Conservation (phyloP, 2,329 filamentous ascomycete species). For the Fusarium pseudonygamai region DNA sequence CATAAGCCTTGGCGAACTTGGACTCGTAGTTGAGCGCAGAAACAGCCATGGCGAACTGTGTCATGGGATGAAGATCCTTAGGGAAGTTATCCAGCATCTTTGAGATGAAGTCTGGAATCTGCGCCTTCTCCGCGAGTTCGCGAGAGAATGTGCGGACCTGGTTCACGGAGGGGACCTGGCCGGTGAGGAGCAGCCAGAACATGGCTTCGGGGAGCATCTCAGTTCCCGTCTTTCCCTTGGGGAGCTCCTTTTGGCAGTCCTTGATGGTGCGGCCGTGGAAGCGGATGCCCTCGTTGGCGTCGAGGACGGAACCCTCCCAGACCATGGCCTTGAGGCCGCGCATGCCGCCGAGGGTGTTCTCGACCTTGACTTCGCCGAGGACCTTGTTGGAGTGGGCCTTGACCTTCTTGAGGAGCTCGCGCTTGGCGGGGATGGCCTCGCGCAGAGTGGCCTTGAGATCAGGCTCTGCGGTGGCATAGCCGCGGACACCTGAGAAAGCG, state of each 20-base stretch:
- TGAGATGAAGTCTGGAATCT: slow-evolving; percentile 83
- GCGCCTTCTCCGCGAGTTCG: slow-evolving; percentile 86
- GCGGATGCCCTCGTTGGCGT: slow-evolving; percentile 95
- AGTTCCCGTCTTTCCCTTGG: slow-evolving; percentile 89
- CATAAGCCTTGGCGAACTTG: slow-evolving; percentile 92
- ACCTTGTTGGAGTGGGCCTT: slow-evolving; percentile 85
- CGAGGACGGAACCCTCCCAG: slow-evolving; percentile 97
- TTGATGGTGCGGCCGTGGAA: slow-evolving; percentile 99
- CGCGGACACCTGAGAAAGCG: slow-evolving; percentile 54
- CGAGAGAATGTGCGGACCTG: slow-evolving; percentile 86
- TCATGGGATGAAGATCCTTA: slow-evolving; percentile 94
- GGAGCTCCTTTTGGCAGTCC: slow-evolving; percentile 92
- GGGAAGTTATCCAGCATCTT: slow-evolving; percentile 93
- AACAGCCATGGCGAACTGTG: slow-evolving; percentile 94
- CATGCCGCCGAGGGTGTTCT: slow-evolving; percentile 96
- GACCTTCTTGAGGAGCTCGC: slow-evolving; percentile 92
- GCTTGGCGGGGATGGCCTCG: slow-evolving; percentile 87
- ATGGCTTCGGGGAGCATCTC: slow-evolving; percentile 99
- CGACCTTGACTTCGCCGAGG: slow-evolving; percentile 91
- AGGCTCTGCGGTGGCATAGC: slow-evolving; percentile 82
- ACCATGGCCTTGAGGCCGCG: slow-evolving; percentile 97
- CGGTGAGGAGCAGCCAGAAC: slow-evolving; percentile 98
- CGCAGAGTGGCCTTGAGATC: slow-evolving; percentile 90
- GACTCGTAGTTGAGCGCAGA: slow-evolving; percentile 96
- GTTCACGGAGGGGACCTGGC: slow-evolving; percentile 82